These are phyloP conservation scores for Apophysomyces trapeziformis DNA, from an alignment of 371 early-diverging fungal species.

Conservation along the genomic window DNA sequence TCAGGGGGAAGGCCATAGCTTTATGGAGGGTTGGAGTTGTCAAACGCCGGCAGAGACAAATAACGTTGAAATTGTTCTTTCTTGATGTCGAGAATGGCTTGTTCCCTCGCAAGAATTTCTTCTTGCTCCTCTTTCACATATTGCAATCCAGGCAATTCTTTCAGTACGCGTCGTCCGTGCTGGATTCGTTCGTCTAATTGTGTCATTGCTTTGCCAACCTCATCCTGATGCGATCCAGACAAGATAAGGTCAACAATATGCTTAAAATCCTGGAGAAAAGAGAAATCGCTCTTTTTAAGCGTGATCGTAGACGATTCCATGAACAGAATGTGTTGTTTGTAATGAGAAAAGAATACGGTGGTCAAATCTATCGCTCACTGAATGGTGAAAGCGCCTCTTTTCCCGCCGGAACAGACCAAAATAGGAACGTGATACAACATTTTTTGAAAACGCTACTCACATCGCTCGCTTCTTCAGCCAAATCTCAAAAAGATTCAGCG, in stretches of 20 bases:
- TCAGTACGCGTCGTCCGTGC: conserved; percentile 40
- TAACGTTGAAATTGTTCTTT: conserved; percentile 30
- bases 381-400: no score
- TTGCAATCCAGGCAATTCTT: conserved; percentile 54
- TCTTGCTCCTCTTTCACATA: conserved; percentile 52
- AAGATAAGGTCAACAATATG: conserved; percentile 40
- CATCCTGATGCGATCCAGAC: conserved; percentile 38
- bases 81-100: conserved; percentile 32
- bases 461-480: no score
- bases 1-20: background rate
- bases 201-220: conserved; percentile 49
- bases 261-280: conserved; percentile 45
- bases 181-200: conserved; percentile 47
- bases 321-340: background rate
- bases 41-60: background rate
- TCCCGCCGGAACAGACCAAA: no score
- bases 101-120: conserved; percentile 37
- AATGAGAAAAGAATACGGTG: no score
- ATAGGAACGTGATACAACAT: no score
- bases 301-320: background rate
- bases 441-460: no score
- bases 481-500: no score
- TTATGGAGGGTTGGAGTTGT: background rate
- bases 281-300: conserved; percentile 49
- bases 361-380: no score